Evolutionary conservation across 345 rosid genomes (phyloP), one percentile per base, ranked within the genome.

Genomic region (Eutrema yunnanense): DNA sequence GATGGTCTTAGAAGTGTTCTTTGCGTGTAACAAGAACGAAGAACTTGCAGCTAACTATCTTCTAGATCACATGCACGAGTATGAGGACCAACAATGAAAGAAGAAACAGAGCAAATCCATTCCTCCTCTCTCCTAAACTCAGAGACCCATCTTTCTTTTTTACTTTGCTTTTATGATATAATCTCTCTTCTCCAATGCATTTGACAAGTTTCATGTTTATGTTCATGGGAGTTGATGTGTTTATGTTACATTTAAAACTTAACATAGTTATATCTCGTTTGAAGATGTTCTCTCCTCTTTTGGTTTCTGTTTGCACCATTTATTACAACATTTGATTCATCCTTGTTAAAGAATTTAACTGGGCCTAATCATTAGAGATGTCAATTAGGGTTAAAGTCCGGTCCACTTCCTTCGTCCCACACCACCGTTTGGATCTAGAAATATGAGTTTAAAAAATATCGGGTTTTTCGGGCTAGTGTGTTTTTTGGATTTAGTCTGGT

Each of bases 11-110:
- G 96, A 92, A 40, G 98, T 87, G 67, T 92, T 83, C 82, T 87
- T 92, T 71, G 97, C 98, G 5, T 93, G 97, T 85, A 89, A 93
- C 90, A 90, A 90, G 90, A 81, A 93, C 29, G 98, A 90, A 75
- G 98, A 89, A 73, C 82, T 90, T 65, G 98, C 98, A 12, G 97
- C 97, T 36, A 93, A 93, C 84, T 87, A 90, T 73, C 97, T 90
- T 70, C 72, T 90, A 72, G 98, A 93, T 75, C 98, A 90, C 80
- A 91, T 89, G 84, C 87, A 89, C 19, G 98, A 93, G 67, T 85
- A 87, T 30, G 94, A 90, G 73, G 98, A 90, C 57, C 92, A 84
- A 88, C 68, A 62, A 47, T 70, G 56, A 54, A 72, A 54, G 73
- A 70, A 46, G 67, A 66, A 71, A 71, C 55, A 69, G 66, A 63